Conservation (phyloP, 1,284 basidiomycete species). For the Coniferiporia weirii region DNA sequence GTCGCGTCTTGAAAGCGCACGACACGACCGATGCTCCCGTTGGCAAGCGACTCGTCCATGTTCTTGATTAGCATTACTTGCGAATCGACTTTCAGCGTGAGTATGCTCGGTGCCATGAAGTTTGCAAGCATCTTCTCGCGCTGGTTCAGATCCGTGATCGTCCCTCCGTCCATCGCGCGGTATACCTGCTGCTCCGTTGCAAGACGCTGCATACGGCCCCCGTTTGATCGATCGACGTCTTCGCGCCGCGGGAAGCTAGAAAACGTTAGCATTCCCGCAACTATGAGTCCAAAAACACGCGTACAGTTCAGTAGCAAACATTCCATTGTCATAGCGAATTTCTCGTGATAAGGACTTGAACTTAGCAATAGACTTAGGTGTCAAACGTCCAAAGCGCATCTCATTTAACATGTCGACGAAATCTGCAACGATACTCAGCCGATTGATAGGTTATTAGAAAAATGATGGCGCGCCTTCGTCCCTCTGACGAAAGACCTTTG, state of each 20-base stretch:
- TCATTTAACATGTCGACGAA: slow-evolving; percentile 90
- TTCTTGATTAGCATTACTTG: slow-evolving; percentile 78
- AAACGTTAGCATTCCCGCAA: background rate
- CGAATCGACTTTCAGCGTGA: slow-evolving; percentile 56
- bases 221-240: slow-evolving; percentile 61
- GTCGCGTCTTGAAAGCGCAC: slow-evolving; percentile 43
- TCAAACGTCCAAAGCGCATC: slow-evolving; percentile 80
- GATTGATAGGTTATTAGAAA: background rate
- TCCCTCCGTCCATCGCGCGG: slow-evolving; percentile 49
- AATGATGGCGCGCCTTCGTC: slow-evolving; percentile 31
- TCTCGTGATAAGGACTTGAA: slow-evolving; percentile 61
- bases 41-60: slow-evolving; percentile 68
- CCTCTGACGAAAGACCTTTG: slow-evolving; percentile 81
- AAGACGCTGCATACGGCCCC: slow-evolving; percentile 33
- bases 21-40: slow-evolving; percentile 68
- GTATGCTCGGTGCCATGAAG: slow-evolving; percentile 62
- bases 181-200: slow-evolving; percentile 41
- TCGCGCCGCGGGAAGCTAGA: slow-evolving; percentile 53
- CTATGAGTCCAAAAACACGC: slow-evolving; percentile 1
- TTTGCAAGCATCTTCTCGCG: slow-evolving; percentile 64
- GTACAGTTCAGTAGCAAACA: slow-evolving; percentile 74
- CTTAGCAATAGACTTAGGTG: slow-evolving; percentile 46
- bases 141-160: slow-evolving; percentile 43
- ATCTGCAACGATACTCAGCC: slow-evolving; percentile 35
- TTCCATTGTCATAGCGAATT: slow-evolving; percentile 61